Evolutionary conservation across 2,329 filamentous ascomycete species (phyloP).

Genomic region (Aureobasidium sp.): DNA sequence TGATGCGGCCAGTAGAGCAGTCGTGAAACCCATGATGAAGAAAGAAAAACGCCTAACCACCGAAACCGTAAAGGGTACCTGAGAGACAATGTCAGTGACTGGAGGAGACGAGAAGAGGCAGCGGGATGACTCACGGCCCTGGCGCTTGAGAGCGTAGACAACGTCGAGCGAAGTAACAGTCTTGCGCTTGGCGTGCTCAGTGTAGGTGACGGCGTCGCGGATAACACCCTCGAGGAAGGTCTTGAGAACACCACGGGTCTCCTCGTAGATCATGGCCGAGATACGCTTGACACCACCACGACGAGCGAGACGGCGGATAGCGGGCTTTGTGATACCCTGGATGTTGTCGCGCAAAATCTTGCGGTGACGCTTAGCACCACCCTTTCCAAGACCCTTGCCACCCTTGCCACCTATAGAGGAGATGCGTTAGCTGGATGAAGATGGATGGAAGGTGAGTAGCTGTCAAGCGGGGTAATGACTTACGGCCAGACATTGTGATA

Average conservation of each 20-base stretch:
- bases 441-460: not conserved
- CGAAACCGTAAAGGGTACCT: constrained; percentile 58
- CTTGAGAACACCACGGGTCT: constrained; percentile 75
- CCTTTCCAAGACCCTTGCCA: constrained; percentile 96
- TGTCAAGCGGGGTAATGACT: constrained; percentile 24
- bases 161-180: constrained; percentile 57
- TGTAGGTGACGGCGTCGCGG: constrained; percentile 72
- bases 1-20: constrained; percentile 11
- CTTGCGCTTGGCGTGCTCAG: constrained; percentile 75
- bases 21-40: constrained; percentile 17
- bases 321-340: constrained; percentile 97
- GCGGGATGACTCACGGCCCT: constrained; percentile 41
- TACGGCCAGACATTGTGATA: constrained; percentile 45
- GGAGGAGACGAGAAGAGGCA: constrained; percentile 16
- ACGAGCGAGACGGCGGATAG: constrained; percentile 95
- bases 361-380: constrained; percentile 95
- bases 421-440: constrained; percentile 38
- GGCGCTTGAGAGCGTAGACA: constrained; percentile 56
- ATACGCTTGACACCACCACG: constrained; percentile 99
- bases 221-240: constrained; percentile 78
- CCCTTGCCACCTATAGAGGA: constrained; percentile 70
- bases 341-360: constrained; percentile 99
- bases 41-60: constrained; percentile 43
- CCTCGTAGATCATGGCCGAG: constrained; percentile 86
- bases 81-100: constrained; percentile 17